phyloP scores from a whole-genome alignment of 345 rosid species.

The Aegle marmelos region DNA sequence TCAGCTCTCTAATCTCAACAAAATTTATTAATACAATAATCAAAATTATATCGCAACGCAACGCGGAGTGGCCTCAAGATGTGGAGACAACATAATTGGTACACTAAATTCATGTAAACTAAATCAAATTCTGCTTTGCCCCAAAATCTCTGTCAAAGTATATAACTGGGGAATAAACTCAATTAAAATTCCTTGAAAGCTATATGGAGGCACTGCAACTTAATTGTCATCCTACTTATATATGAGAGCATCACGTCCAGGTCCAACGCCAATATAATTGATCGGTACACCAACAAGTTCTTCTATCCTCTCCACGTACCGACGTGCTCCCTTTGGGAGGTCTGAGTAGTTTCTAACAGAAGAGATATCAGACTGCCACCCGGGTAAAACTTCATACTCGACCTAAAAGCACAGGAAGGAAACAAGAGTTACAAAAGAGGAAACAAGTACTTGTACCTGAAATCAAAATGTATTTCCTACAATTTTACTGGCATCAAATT shows the following conservation, averaged over 20 bases:
- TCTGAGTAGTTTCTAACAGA: conserved; percentile 66
- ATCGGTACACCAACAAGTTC: conserved; percentile 81
- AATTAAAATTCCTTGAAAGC: neutral
- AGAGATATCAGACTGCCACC: conserved; percentile 88
- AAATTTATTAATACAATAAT: neutral
- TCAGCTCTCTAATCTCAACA: neutral
- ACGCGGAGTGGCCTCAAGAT: neutral
- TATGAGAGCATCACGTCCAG: conserved; percentile 92
- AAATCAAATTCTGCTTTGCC: neutral
- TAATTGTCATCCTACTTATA: conserved; percentile 39
- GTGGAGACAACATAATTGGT: neutral
- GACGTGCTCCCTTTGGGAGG: conserved; percentile 80
- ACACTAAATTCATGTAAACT: neutral
- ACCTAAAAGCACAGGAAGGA: conserved; percentile 45
- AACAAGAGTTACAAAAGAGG: neutral
- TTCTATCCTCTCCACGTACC: conserved; percentile 85
- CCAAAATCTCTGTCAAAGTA: neutral
- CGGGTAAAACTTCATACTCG: conserved; percentile 86
- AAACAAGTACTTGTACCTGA: neutral
- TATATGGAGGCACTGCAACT: neutral
- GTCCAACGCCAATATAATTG: conserved; percentile 88
- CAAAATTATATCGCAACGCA: neutral
- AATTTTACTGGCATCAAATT: neutral
- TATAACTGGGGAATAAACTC: neutral
- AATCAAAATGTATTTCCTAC: neutral